These are phyloP conservation scores for Nicotiana knightiana DNA, from an alignment of 257 asterid genomes.

Conservation along the genomic window DNA sequence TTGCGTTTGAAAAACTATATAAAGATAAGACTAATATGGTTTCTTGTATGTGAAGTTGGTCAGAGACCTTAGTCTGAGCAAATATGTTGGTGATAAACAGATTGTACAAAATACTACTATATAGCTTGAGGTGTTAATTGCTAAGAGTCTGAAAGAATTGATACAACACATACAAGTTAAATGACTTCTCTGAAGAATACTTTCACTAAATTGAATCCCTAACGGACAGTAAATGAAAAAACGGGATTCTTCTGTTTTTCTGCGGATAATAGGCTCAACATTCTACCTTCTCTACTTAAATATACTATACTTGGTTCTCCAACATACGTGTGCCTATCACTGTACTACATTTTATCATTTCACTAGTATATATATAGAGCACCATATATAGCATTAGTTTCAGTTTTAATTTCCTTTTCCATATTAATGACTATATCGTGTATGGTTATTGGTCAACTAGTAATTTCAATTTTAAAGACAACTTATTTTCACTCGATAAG, in stretches of 20 bases:
- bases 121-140: background rate
- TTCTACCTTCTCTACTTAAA: background rate
- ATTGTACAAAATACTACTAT: background rate
- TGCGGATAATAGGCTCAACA: too few species aligned
- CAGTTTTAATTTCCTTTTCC: background rate
- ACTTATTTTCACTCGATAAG: background rate
- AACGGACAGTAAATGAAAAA: too few species aligned
- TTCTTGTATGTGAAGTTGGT: background rate
- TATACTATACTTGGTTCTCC: background rate
- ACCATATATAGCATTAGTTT: background rate
- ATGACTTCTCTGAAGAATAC: background rate
- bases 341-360: background rate
- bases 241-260: too few species aligned
- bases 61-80: background rate
- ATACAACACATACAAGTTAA: background rate
- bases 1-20: background rate
- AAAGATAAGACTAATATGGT: background rate
- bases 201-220: too few species aligned
- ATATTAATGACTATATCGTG: background rate
- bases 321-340: background rate
- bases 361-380: background rate
- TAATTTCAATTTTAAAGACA: background rate
- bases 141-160: background rate
- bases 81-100: background rate
- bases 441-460: background rate